Evolutionary conservation across 129 eudicot genomes (phyloP), one percentile per base, ranked within the genome.

Genomic region (Artemisia tridentata): DNA sequence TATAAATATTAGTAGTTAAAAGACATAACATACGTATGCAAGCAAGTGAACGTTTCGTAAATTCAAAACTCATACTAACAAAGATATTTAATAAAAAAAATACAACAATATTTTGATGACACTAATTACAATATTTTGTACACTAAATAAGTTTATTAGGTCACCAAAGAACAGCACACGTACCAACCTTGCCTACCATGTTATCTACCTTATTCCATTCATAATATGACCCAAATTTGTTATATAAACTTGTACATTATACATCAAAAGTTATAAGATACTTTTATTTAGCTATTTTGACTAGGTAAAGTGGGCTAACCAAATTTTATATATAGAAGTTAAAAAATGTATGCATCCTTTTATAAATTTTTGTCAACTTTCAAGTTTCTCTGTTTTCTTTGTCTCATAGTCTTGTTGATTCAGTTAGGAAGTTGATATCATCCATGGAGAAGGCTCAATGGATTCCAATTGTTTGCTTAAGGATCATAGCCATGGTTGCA

Each of bases 401-500:
- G 20, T 71, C 67, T 63, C 72, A 69, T 71, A 15, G 43, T 53
- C 41, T 27, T 78, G 10, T 71, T 63, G 59, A 4, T 54, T 63
- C 38, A 63, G 19, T 25, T 53, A 7, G 23, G 52, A 56, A 59
- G n/a, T 68, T 61, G 75, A 34, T 62, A 38, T 38, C 45, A 72
- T 78, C 81, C 71, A 84, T 84, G 88, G 61, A 60, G 27, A 80
- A 80, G 73, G 27, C 82, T 20, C 82, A 79, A 71, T 78, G 75
- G 63, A 68, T 86, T 66, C 85, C 91, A 58, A 73, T 85, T 29
- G 46, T 89, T 49, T 16, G 83, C 74, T 72, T 89, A 16, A 93
- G 98, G 92, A 80, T 87, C 25, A 9, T 87, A 61, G 98, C 96
- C 76, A 66, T 89, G 59, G 90, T 65, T 48, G 84, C 97, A 51